These are phyloP conservation scores for Fraxinus platypoda DNA, from an alignment of 305 asterid genomes.

Conservation along the genomic window DNA sequence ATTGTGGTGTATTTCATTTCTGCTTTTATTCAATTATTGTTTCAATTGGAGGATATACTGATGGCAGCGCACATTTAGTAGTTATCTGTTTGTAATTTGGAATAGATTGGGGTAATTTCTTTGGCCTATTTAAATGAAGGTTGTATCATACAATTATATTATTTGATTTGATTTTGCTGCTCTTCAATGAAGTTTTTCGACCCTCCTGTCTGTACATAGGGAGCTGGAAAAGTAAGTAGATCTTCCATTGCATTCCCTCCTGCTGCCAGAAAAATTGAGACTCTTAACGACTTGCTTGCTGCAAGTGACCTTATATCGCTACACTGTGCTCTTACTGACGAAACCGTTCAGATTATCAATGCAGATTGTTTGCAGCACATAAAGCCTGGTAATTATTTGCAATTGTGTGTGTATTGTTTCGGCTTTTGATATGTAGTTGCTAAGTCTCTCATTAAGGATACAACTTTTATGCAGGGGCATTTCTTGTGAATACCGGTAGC, in stretches of 20 bases:
- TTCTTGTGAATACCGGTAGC: conserved; percentile 96
- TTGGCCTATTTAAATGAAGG: neutral
- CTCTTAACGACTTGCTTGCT: conserved; percentile 95
- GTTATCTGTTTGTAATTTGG: neutral
- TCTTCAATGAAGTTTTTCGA: conserved; percentile 14
- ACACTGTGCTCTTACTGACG: conserved; percentile 86
- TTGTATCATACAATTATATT: neutral
- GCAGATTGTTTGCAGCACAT: conserved; percentile 92
- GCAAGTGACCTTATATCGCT: conserved; percentile 94
- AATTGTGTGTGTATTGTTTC: conserved; percentile 7
- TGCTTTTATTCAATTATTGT: neutral
- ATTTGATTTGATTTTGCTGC: neutral
- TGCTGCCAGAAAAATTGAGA: conserved; percentile 97
- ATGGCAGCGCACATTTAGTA: neutral
- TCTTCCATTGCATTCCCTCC: conserved; percentile 72
- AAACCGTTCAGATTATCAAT: conserved; percentile 79
- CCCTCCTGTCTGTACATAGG: conserved; percentile 40
- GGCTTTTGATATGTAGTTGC: conserved; percentile 8
- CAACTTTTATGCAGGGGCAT: conserved; percentile 68
- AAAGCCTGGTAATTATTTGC: conserved; percentile 74
- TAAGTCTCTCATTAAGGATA: conserved; percentile 29
- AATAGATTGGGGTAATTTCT: neutral
- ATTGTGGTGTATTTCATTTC: neutral
- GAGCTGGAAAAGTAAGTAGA: conserved; percentile 56
- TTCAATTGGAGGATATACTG: neutral